Evolutionary conservation across 2,329 filamentous ascomycete genomes (phyloP).

Genomic region (Fusarium sp.): DNA sequence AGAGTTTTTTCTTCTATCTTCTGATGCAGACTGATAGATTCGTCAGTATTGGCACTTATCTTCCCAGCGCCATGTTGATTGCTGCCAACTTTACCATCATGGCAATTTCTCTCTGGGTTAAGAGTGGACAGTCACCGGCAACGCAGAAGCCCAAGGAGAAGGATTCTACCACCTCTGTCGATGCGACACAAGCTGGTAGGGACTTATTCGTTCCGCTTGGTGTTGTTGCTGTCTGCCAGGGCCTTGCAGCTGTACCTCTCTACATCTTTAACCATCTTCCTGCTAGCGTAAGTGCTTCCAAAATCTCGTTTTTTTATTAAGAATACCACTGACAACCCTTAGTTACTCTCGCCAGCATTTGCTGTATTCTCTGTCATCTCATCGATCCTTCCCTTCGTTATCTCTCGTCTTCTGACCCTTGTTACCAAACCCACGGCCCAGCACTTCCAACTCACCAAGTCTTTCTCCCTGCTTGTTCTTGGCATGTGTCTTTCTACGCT

Average conservation of each 20-base stretch:
- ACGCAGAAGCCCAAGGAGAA: slow-evolving; percentile 49
- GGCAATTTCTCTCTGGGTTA: slow-evolving; percentile 93
- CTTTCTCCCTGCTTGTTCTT: slow-evolving; percentile 90
- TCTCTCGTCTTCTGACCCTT: slow-evolving; percentile 67
- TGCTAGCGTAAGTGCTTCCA: slow-evolving; percentile 67
- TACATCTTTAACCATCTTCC: slow-evolving; percentile 86
- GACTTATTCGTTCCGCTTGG: slow-evolving; percentile 79
- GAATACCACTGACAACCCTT: slow-evolving; percentile 10
- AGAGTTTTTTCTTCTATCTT: slow-evolving; percentile 99
- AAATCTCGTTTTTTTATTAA: not conserved
- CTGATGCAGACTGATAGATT: slow-evolving; percentile 93
- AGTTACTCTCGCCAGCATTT: slow-evolving; percentile 74
- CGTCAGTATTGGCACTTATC: slow-evolving; percentile 97
- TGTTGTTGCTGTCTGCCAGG: slow-evolving; percentile 79
- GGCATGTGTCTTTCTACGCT: slow-evolving; percentile 93
- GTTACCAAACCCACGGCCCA: slow-evolving; percentile 70
- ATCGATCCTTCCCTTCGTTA: slow-evolving; percentile 66
- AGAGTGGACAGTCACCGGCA: slow-evolving; percentile 74
- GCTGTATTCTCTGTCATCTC: slow-evolving; percentile 68
- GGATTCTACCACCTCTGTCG: slow-evolving; percentile 49
- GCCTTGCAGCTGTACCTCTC: slow-evolving; percentile 82
- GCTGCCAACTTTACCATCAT: slow-evolving; percentile 96
- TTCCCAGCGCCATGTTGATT: slow-evolving; percentile 97
- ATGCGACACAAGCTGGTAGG: slow-evolving; percentile 62
- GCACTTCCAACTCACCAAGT: slow-evolving; percentile 84